Evolutionary conservation across 345 rosid genomes (phyloP).

Genomic region (Melastoma malabathricum): DNA sequence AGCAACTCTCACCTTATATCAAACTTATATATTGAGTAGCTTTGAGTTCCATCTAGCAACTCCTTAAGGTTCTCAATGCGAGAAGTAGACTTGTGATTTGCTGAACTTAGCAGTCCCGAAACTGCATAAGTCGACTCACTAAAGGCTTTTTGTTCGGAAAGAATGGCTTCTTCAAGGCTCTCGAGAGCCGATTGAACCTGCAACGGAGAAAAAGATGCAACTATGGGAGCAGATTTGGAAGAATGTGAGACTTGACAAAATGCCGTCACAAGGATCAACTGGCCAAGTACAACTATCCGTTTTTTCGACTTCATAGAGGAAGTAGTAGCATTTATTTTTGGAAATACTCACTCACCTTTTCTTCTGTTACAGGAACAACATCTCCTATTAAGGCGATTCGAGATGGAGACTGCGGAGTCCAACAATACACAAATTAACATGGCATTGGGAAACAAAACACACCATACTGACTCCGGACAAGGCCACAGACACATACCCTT

Average conservation of each 20-base stretch:
- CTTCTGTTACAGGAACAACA: conserved; percentile 44
- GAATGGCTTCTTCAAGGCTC: conserved; percentile 37
- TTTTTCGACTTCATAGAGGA: neutral
- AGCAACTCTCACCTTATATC: conserved; percentile 38
- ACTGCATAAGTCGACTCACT: conserved; percentile 38
- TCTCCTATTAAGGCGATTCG: conserved; percentile 76
- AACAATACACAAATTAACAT: conserved; percentile 5
- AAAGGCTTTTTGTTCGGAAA: conserved; percentile 31
- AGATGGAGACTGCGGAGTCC: conserved; percentile 50
- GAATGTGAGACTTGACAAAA: too few species aligned
- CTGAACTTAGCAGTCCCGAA: conserved; percentile 52
- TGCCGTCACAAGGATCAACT: too few species aligned
- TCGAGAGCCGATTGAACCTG: conserved; percentile 29
- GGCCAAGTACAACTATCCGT: too few species aligned
- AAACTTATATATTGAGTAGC: conserved; percentile 51
- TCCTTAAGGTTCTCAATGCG: conserved; percentile 49
- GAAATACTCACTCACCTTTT: conserved; percentile 30
- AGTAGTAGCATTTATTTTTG: neutral
- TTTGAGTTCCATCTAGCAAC: conserved; percentile 41
- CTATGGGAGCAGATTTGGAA: neutral
- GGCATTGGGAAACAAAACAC: neutral
- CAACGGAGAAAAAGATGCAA: conserved; percentile 6
- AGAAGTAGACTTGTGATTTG: conserved; percentile 37
- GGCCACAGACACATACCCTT: conserved; percentile 32
- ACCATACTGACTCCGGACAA: too few species aligned